Base-by-base conservation (phyloP, 805 yeast genomes). In the Cyberlindnera petersonii region DNA sequence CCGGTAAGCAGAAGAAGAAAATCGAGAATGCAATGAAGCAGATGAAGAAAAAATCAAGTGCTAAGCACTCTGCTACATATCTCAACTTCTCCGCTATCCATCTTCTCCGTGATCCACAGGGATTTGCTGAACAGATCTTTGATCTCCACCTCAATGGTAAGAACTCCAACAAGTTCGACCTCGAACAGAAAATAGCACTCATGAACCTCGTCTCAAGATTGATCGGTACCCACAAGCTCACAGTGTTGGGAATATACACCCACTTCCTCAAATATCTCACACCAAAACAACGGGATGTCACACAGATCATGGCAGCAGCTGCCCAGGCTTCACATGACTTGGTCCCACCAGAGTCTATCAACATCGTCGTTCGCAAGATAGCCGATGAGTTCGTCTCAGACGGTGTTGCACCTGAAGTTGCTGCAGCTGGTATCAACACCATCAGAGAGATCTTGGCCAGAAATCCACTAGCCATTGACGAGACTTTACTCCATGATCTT, bases 341-440 rank as follows among this genome's bases (percentile, higher is more conserved):
- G 55, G 96, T 93, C 7, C 99, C 99, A 19, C 98, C 99, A 6
- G 99, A 93, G 60, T 77, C 80, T 13, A 75, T 93, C 44, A 68
- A 74, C 31, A 81, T 82, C 35, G 79, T 93, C 50, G 81, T 93
- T 9, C 77, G 96, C 42, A 93, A 91, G 58, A 79, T 93, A 49
- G 98, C 98, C 1, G 95, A 93, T 64, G 98, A 93, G 64, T 93
- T 93, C 55, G 96, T 93, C 19, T 84, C 95, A 50, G 98, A 93
- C 58, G 99, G 99, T 72, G 98, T 93, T 27, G 88, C 97, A 13
- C 80, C 95, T 24, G 96, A 93, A 64, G 99, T 89, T 39, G 97
- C 97, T 5, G 88, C 97, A 37, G 98, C 98, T 5, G 99, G 99
- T 56, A 73, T 93, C 49, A 93, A 93, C 63, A 86, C 98, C 4